Percentiles rank a stretch among this genome's conserved stretches.
These are phyloP conservation scores for Fusarium burgessii DNA, from an alignment of 2,329 filamentous ascomycete genomes.

Conservation along the genomic window DNA sequence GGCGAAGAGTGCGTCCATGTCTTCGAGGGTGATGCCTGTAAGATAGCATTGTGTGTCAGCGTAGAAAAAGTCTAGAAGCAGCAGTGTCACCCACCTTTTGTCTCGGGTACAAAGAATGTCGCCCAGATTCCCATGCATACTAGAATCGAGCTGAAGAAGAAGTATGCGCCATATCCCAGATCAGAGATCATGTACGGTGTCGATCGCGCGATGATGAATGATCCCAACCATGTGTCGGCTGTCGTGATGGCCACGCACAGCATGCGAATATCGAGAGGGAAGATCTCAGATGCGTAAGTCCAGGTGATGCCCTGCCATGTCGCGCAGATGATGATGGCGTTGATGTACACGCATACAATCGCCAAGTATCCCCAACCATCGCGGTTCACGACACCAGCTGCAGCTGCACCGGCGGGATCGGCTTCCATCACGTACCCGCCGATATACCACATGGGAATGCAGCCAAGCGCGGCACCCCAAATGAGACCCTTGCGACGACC, in stretches of 20 bases:
- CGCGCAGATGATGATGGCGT: constrained; percentile 54
- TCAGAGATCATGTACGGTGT: constrained; percentile 57
- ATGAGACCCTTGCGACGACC: constrained; percentile 63
- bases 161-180: constrained; percentile 63
- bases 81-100: constrained; percentile 54
- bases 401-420: constrained; percentile 54
- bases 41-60: constrained; percentile 7
- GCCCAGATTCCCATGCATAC: constrained; percentile 60
- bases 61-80: neutral
- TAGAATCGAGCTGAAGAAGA: constrained; percentile 63
- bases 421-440: constrained; percentile 52
- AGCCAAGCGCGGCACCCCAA: constrained; percentile 52
- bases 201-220: constrained; percentile 55
- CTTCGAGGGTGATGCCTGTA: constrained; percentile 58
- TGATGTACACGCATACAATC: constrained; percentile 60
- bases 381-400: constrained; percentile 58
- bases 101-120: constrained; percentile 64
- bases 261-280: constrained; percentile 55
- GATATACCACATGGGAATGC: constrained; percentile 56
- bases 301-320: constrained; percentile 59
- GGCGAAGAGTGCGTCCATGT: constrained; percentile 56
- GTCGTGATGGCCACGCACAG: constrained; percentile 52
- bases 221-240: constrained; percentile 54
- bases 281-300: constrained; percentile 62
- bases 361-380: constrained; percentile 58